A percentile compares a stretch with the other conserved stretches of the same genome.
These are phyloP conservation scores for Colletotrichum orbiculare DNA, from an alignment of 2,329 filamentous ascomycete species.

Conservation along the genomic window DNA sequence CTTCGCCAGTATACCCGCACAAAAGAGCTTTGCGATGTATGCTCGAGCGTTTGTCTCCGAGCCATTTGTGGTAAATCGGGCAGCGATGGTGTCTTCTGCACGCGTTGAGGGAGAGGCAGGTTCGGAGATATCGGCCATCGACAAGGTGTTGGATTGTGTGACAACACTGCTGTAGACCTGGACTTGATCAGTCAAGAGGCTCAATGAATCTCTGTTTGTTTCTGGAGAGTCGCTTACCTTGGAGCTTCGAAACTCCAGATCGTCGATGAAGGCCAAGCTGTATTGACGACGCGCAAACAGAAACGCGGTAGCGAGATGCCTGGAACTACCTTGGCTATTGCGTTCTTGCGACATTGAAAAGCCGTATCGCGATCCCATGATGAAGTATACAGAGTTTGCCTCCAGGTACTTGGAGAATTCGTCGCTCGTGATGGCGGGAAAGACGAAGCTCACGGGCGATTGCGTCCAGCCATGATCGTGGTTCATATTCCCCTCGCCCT, in stretches of 20 bases:
- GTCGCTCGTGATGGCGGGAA: constrained; percentile 21
- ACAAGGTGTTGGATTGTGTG: background rate
- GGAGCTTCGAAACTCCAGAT: constrained; percentile 71
- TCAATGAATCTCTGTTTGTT: no score
- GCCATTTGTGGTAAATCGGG: no score
- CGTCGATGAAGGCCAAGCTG: constrained; percentile 73
- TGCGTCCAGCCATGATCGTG: constrained; percentile 58
- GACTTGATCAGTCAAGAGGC: background rate
- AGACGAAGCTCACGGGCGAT: constrained; percentile 18
- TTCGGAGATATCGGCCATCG: no score
- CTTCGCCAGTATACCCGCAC: background rate
- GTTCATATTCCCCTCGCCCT: constrained; percentile 41
- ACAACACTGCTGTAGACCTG: constrained; percentile 10
- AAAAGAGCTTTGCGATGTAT: background rate
- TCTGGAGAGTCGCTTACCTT: constrained; percentile 56
- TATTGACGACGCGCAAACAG: constrained; percentile 65
- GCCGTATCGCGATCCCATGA: constrained; percentile 56
- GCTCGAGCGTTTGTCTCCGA: background rate
- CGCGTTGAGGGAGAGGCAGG: no score
- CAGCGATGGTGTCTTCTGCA: no score
- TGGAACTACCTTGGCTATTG: background rate
- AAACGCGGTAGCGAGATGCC: constrained; percentile 60
- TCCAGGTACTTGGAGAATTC: constrained; percentile 67
- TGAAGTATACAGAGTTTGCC: constrained; percentile 68
- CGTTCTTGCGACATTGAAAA: background rate